Conservation (phyloP, 2,329 filamentous ascomycete genomes). For the Monosporascus sp. region DNA sequence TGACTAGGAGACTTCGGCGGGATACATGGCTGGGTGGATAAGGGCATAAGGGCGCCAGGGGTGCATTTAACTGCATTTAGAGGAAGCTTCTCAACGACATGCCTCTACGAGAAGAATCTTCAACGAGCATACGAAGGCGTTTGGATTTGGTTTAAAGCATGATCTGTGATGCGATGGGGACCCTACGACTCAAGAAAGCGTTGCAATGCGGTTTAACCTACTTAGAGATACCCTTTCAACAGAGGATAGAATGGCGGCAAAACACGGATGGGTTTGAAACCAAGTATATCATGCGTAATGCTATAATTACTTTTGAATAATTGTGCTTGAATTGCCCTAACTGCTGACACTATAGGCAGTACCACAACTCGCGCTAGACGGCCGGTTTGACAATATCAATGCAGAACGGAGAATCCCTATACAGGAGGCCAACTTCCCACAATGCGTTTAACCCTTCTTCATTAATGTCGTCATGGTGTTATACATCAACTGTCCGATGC, state of each 20-base stretch:
- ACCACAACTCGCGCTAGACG: too few species aligned
- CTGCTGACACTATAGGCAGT: background rate
- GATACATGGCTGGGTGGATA: background rate
- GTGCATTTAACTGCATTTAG: background rate
- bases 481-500: conserved; percentile 68
- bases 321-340: background rate
- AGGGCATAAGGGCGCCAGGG: background rate
- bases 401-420: background rate
- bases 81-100: background rate
- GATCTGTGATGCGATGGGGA: background rate
- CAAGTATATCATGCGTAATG: background rate
- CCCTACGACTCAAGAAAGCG: background rate
- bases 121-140: background rate
- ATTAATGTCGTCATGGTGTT: conserved; percentile 75
- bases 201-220: background rate
- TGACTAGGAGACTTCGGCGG: background rate
- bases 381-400: too few species aligned
- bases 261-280: background rate
- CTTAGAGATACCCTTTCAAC: conserved; percentile 27
- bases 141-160: background rate
- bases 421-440: conserved; percentile 16
- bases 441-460: conserved; percentile 29
- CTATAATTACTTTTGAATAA: background rate
- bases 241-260: conserved; percentile 14
- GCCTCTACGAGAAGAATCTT: background rate